phyloP scores from a whole-genome alignment of 2,329 filamentous ascomycete species.

The Eutypella sp. region DNA sequence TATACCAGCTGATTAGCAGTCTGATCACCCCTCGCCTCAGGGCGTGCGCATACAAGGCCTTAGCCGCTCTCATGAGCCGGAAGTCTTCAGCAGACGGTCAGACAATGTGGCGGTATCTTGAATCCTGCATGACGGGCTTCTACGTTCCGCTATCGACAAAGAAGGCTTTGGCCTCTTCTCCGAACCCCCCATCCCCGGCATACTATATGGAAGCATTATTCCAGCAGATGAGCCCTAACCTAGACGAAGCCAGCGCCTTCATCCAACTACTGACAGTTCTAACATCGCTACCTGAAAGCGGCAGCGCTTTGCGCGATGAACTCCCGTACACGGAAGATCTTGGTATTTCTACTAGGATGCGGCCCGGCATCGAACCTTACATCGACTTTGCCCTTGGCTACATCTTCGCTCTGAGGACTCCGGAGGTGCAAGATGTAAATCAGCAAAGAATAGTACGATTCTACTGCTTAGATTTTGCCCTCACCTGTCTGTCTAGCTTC shows the following conservation, averaged over 20 bases:
- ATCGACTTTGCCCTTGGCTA: constrained; percentile 84
- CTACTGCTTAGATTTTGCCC: constrained; percentile 78
- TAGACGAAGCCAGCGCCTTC: constrained; percentile 83
- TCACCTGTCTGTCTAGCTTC: constrained; percentile 75
- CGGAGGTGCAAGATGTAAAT: constrained; percentile 59
- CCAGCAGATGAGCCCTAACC: constrained; percentile 68
- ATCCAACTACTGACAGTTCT: constrained; percentile 71
- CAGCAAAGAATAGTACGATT: constrained; percentile 71
- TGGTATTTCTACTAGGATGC: constrained; percentile 66
- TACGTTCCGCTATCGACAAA: constrained; percentile 31
- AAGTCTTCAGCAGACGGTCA: constrained; percentile 65
- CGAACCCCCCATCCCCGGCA: constrained; percentile 23
- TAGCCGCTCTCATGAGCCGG: constrained; percentile 69
- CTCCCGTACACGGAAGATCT: constrained; percentile 85
- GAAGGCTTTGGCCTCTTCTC: constrained; percentile 25
- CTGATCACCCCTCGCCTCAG: constrained; percentile 71
- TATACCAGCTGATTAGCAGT: constrained; percentile 75
- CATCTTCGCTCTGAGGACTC: constrained; percentile 64
- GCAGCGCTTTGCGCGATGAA: constrained; percentile 62
- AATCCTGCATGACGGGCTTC: constrained; percentile 69
- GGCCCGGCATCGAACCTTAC: constrained; percentile 85
- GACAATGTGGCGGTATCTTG: constrained; percentile 74
- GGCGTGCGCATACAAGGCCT: constrained; percentile 75
- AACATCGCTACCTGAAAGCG: constrained; percentile 58
- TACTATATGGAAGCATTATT: constrained; percentile 59